A percentile compares a stretch with the other conserved stretches of the same genome.
Evolutionary conservation across 768 basidiomycete species (phyloP).

Genomic region (Leucosporidium creatinivorum): DNA sequence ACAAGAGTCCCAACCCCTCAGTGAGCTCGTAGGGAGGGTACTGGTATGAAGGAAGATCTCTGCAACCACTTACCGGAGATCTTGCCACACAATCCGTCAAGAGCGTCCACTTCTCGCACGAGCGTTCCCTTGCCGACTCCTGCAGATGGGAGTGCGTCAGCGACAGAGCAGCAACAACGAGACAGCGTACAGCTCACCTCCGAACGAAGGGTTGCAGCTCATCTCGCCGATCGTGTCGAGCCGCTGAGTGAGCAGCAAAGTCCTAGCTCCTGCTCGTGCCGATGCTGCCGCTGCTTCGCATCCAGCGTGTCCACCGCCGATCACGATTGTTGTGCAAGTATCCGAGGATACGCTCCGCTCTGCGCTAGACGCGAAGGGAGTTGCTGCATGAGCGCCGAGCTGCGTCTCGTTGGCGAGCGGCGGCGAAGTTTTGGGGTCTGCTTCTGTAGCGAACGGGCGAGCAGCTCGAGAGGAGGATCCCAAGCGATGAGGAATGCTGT

Average conservation of each 20-base stretch:
- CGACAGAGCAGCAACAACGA: no score
- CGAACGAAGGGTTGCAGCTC: constrained; percentile 87
- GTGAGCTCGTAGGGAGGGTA: no score
- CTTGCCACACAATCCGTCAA: constrained; percentile 76
- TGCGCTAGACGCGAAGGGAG: no score
- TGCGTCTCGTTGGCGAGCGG: no score
- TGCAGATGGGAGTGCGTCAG: not conserved
- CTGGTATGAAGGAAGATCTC: no score
- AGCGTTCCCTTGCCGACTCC: constrained; percentile 76
- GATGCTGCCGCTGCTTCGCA: constrained; percentile 85
- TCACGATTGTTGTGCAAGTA: constrained; percentile 47
- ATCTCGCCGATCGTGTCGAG: constrained; percentile 72
- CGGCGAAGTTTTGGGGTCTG: no score
- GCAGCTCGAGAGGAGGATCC: no score
- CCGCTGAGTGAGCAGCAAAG: constrained; percentile 72
- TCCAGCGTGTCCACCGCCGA: constrained; percentile 88
- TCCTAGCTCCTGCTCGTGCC: constrained; percentile 72
- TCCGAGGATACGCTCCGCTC: no score
- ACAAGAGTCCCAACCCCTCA: no score
- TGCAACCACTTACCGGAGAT: constrained; percentile 58
- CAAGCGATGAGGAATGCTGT: no score
- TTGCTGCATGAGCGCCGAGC: no score
- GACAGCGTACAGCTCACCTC: constrained; percentile 38
- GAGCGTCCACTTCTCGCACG: constrained; percentile 82
- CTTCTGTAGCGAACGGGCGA: no score